Evolutionary conservation across 805 yeast species (phyloP).

Genomic region (Starmerella davenportii): DNA sequence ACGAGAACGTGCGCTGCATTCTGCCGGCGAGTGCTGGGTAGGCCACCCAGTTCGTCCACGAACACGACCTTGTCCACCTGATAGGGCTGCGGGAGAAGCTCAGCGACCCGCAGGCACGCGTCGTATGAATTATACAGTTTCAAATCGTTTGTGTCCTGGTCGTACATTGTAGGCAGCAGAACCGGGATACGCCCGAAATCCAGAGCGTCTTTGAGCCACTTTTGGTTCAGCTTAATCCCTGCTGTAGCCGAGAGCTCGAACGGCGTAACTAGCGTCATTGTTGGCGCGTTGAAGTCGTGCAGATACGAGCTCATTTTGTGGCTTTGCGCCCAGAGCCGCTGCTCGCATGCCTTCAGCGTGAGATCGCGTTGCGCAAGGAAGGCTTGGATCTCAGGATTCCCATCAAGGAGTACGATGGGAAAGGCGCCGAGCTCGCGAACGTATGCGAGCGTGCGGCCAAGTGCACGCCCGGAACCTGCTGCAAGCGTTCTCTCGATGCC

Average conservation of each 20-base stretch:
- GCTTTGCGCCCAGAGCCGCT: conserved; percentile 6
- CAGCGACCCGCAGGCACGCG: conserved; percentile 26
- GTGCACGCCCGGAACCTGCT: conserved; percentile 7
- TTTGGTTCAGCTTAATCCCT: conserved; percentile 22
- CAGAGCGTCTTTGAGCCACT: conserved; percentile 28
- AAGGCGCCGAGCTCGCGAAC: conserved; percentile 49
- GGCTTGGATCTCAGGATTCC: conserved; percentile 19
- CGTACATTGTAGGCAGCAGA: conserved; percentile 49
- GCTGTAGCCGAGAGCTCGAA: conserved; percentile 21
- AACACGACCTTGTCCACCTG: conserved; percentile 66
- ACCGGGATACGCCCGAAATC: conserved; percentile 31
- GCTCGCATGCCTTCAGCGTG: conserved; percentile 8
- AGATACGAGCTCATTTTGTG: conserved; percentile 4
- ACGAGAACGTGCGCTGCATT: conserved; percentile 67
- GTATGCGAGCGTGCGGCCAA: conserved; percentile 39
- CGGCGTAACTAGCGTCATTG: conserved; percentile 24
- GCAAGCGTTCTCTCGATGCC: conserved; percentile 9
- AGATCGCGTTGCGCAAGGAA: conserved; percentile 10
- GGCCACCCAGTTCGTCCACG: conserved; percentile 73
- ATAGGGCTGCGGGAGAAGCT: conserved; percentile 19
- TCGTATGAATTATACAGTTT: conserved; percentile 26
- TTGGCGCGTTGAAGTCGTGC: conserved; percentile 5
- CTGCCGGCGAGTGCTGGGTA: conserved; percentile 69
- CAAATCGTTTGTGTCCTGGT: conserved; percentile 31
- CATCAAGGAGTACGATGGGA: conserved; percentile 50